Evolutionary conservation across 495 filamentous ascomycete species (phyloP).

Genomic region (Aspergillus kassunensis): DNA sequence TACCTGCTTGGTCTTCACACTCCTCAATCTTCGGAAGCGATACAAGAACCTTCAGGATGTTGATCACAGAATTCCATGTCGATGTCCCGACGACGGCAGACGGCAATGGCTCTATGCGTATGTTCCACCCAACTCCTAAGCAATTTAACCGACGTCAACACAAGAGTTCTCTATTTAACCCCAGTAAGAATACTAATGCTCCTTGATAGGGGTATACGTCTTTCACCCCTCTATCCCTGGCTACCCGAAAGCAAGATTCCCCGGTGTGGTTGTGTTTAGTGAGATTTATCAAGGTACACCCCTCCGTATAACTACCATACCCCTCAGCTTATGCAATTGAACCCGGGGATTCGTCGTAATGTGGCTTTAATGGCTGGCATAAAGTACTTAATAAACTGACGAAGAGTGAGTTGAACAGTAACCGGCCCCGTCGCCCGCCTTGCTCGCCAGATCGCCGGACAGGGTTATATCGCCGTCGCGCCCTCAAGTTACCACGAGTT

Average conservation of each 20-base stretch:
- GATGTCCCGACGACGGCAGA: slow-evolving; percentile 66
- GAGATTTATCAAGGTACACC: slow-evolving; percentile 89
- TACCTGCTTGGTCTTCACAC: not conserved
- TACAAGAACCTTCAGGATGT: slow-evolving; percentile 43
- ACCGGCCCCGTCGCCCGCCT: slow-evolving; percentile 91
- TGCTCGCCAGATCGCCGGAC: slow-evolving; percentile 85
- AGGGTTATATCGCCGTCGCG: slow-evolving; percentile 90
- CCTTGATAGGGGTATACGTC: slow-evolving; percentile 77
- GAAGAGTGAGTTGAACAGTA: slow-evolving; percentile 48
- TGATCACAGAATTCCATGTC: slow-evolving; percentile 60
- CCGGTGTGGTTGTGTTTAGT: slow-evolving; percentile 85
- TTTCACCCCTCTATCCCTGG: slow-evolving; percentile 82
- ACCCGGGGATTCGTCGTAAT: too few species aligned
- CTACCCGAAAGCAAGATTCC: slow-evolving; percentile 86
- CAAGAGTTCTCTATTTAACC: too few species aligned
- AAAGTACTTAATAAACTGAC: not conserved
- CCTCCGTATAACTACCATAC: too few species aligned
- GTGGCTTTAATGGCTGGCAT: too few species aligned
- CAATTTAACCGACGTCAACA: too few species aligned
- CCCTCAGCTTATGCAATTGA: too few species aligned
- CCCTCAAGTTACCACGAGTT: slow-evolving; percentile 94
- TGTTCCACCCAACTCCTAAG: slow-evolving; percentile 14
- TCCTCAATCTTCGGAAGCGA: not conserved
- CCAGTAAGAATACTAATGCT: too few species aligned
- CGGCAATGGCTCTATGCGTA: slow-evolving; percentile 61